Evolutionary conservation across 768 basidiomycete species (phyloP).

Genomic region (Calocera viscosa): DNA sequence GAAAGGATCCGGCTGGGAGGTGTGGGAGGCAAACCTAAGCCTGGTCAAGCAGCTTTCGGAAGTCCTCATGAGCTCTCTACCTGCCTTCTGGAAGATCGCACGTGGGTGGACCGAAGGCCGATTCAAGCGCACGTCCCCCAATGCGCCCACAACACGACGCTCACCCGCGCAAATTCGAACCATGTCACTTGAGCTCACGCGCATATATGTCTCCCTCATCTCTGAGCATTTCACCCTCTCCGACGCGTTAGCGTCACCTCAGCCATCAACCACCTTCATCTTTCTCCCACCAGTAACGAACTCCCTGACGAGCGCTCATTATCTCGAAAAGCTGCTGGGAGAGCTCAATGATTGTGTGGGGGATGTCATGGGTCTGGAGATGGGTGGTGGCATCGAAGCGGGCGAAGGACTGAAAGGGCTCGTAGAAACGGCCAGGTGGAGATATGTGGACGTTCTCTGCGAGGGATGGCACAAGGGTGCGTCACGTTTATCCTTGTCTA

Average conservation of each 20-base stretch:
- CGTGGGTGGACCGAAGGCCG: conserved; percentile 87
- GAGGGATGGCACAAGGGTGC: conserved; percentile 72
- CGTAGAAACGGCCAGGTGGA: conserved; percentile 74
- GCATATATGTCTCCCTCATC: conserved; percentile 69
- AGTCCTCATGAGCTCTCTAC: conserved; percentile 66
- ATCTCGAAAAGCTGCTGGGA: conserved; percentile 61
- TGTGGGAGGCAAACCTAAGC: conserved; percentile 67
- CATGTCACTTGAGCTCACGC: conserved; percentile 80
- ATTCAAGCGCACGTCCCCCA: conserved; percentile 43
- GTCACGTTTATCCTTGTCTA: conserved; percentile 17
- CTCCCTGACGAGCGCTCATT: conserved; percentile 69
- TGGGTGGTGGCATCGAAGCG: conserved; percentile 26
- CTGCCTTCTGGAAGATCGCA: conserved; percentile 88
- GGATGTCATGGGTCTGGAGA: conserved; percentile 68
- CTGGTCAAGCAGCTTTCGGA: conserved; percentile 84
- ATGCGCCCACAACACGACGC: conserved; percentile 43
- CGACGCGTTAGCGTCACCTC: conserved; percentile 34
- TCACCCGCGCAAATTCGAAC: conserved; percentile 71
- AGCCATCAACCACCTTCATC: conserved; percentile 17
- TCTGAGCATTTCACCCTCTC: conserved; percentile 80
- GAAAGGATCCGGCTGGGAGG: conserved; percentile 54
- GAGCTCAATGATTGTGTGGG: conserved; percentile 80
- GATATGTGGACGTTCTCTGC: conserved; percentile 70
- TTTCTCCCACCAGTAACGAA: conserved; percentile 64
- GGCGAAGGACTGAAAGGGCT: conserved; percentile 50